A percentile compares a stretch with the other conserved stretches of the same genome.
These are phyloP conservation scores for Acer campestre DNA, from an alignment of 345 rosid genomes.

Conservation along the genomic window DNA sequence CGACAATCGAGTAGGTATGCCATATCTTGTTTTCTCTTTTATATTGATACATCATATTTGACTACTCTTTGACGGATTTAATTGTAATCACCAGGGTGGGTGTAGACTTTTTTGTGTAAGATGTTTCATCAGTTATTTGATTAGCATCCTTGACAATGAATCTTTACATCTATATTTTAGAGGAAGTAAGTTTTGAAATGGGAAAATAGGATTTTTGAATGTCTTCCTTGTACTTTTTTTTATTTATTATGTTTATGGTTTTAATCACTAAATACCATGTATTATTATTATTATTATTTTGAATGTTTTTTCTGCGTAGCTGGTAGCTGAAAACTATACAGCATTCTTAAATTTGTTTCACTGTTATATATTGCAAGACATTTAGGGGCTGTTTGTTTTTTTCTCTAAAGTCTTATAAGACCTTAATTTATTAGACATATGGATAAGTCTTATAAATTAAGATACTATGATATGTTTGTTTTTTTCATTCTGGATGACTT, in stretches of 20 bases:
- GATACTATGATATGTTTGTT: no score
- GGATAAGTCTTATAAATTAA: no score
- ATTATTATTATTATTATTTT: background rate
- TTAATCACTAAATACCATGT: background rate
- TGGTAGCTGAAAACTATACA: background rate
- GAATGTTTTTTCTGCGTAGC: background rate
- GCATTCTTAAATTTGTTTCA: background rate
- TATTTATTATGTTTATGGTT: background rate
- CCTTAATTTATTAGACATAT: no score
- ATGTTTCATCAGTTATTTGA: background rate
- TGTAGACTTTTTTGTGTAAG: background rate
- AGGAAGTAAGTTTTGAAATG: slow-evolving; percentile 1
- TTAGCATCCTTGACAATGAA: slow-evolving; percentile 17
- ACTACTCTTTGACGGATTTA: slow-evolving; percentile 13
- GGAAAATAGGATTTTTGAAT: background rate
- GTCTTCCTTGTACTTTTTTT: slow-evolving; percentile 2
- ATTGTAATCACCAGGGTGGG: background rate
- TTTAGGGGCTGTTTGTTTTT: no score
- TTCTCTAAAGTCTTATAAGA: no score
- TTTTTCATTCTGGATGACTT: no score
- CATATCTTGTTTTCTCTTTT: slow-evolving; percentile 20
- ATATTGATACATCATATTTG: slow-evolving; percentile 10
- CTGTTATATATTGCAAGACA: slow-evolving; percentile 7
- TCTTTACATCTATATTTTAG: slow-evolving; percentile 18
- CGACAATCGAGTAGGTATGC: slow-evolving; percentile 87